Conservation (phyloP, 805 yeast genomes). For the Yamadazyma paraphyllophila region DNA sequence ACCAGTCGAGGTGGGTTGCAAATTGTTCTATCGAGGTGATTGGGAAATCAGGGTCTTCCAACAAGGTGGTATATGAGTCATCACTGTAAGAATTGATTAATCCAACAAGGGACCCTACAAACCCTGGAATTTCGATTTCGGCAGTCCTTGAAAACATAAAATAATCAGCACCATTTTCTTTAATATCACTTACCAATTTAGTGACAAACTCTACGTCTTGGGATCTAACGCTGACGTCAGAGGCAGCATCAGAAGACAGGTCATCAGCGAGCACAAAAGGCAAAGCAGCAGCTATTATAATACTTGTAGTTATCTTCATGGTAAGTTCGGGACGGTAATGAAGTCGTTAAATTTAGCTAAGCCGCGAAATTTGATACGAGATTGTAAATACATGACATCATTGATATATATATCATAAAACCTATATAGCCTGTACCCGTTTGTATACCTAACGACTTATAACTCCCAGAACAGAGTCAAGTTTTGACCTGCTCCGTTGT, state of each 20-base stretch:
- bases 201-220: constrained; percentile 30
- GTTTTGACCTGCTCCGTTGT: constrained; percentile 59
- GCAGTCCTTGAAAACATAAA: constrained; percentile 27
- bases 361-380: background rate
- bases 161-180: constrained; percentile 25
- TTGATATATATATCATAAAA: background rate
- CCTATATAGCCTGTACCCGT: background rate
- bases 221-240: constrained; percentile 2
- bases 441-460: background rate
- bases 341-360: background rate
- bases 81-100: constrained; percentile 32
- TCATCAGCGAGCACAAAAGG: background rate
- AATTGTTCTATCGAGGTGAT: constrained; percentile 24
- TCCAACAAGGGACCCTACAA: constrained; percentile 27
- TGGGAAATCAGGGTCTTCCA: constrained; percentile 24
- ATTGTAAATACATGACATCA: background rate
- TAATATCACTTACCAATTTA: constrained; percentile 35
- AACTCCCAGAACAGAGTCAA: constrained; percentile 49
- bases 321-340: background rate
- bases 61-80: constrained; percentile 37
- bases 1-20: constrained; percentile 42
- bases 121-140: constrained; percentile 22
- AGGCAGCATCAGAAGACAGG: background rate
- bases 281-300: background rate
- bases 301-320: background rate